Evolutionary conservation across 176 grass and related monocot genomes (phyloP), one percentile per base, ranked within the genome.

Genomic region (Phyllostachys edulis): DNA sequence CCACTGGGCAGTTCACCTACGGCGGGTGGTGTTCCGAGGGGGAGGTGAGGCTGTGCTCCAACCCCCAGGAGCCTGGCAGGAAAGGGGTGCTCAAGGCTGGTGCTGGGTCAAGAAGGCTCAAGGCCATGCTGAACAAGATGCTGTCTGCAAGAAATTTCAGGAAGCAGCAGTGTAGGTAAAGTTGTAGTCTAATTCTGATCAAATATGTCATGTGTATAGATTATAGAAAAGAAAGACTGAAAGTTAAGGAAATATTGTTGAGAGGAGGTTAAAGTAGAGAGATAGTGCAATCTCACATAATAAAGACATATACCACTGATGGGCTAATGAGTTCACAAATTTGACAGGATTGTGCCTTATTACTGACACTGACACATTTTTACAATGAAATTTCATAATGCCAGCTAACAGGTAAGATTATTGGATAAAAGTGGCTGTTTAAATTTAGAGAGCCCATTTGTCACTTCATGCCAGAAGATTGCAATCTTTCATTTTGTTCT

Each of bases 21-120:
- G 97, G 93, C 5, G 97, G 93, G 7, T 99, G 97, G 97, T 99
- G 96, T 61, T 92, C 88, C 67, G 85, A 81, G n/a, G 83, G 61
- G 1, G 64, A 60, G 2, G 82, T 37, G 29, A 80, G 55, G 60
- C 54, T 81, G 50, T 99, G 93, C 90, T 81, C 85, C 5, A 73
- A 82, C 86, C 85, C 69, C 0, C 34, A 11, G 29, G 90, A 77
- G 20, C 63, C 80, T 15, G 61, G 17, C 0, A 80, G 77, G 73
- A 68, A 49, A 9, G 97, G 90, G 32, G 1, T 45, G 20, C 27
- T 99, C 49, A 99, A 82, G 84, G 50, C 97, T 12, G 97, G 97
- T 13, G 75, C 91, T 2, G 91, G 97, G 17, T 90, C 93, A 0
- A 96, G 97, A 27, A 83, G 97, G 84, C 79, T 99, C 85, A 94